Evolutionary conservation across 331 rosid species (phyloP), one percentile per base, ranked within the genome.

Genomic region (Pyracantha coccinea): DNA sequence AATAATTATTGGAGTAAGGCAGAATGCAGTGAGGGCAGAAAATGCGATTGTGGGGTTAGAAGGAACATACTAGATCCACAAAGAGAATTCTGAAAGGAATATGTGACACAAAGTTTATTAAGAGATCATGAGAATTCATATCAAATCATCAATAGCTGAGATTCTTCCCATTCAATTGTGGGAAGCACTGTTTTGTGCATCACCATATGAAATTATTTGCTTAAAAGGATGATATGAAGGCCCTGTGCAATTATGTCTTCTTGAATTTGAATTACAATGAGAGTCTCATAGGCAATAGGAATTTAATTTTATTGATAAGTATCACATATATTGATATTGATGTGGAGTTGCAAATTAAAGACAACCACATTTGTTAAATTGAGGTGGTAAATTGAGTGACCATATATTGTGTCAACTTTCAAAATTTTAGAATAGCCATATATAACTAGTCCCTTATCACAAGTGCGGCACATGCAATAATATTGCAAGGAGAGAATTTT

Each of bases 131-230:
- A 9, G 44, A 14, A 13, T 52, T 4, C 3, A 52, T 17, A 16
- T 52, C 57, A 52, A 38, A 41, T 16, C n/a, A 25, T 27, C 66
- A 60, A 60, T 60, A 27, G 16, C 4, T 25, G 66, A 60, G 66
- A 17, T 14, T 7, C 59, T 58, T 38, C 71, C 66, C 55, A 65
- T 69, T 53, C 44, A 60, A 58, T 66, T 62, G 82, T 81, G 85
- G 81, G 81, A 69, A 61, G 76, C 69, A 82, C 79, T 82, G 55
- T 68, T n/a, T 33, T 66, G 60, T 60, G 73, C 82, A 72, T 50
- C 69, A 58, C 21, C 75, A 67, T 10, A 41, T 38, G 27, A 4
- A 11, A 35, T 69, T 44, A 70, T 74, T 33, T 1, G 38, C 44
- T 62, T 53, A 41, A 13, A 57, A 67, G 13, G 10, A 28, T 55